Base-by-base conservation (phyloP, 495 filamentous ascomycete genomes). In the Alectoria sarmentosa region DNA sequence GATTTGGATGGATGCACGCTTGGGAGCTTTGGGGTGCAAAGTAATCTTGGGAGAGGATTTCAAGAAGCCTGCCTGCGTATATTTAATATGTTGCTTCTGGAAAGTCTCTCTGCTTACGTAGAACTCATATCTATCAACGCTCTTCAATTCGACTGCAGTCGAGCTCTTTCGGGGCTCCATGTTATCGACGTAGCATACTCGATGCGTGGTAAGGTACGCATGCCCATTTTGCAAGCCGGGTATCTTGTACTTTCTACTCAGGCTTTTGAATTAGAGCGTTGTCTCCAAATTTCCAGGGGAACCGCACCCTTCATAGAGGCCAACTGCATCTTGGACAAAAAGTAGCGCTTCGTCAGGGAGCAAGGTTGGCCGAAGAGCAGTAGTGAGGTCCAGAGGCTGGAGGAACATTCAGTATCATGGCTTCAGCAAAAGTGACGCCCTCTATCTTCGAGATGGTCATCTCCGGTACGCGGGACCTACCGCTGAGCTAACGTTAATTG, bases 241-340 rank as follows among this genome's bases (percentile, higher is more conserved):
- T 59, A 98, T 84, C 77, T 98, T 98, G 80, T 85, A 92, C 78
- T 96, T 98, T 65, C 92, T 96, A 66, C 62, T 60, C 57, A 62
- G 39, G 23, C 28, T 37, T n/a, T 57, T 6, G 55, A 57, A 21
- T 55, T 55, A 55, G 19, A 63, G 54, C 39, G 17, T 54, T 57
- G 58, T n/a, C 10, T 54, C 26, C 23, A 61, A 41, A 52, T 23
- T n/a, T 57, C 17, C n/a, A 37, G 44, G 36, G 28, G 37, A 37
- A 6, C 38, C 41, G 41, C 79, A 97, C 92, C 95, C 94, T 81
- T 97, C 90, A 77, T 99, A 99, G 67, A 99, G 79, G 69, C 95
- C 94, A 71, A 98, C 94, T 75, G 89, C 89, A 82, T 97, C 90
- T 77, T 96, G 92, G 65, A 99, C 91, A 78, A 97, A 98, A 64